These are phyloP conservation scores for Cladosporium sp. DNA, from an alignment of 2,329 filamentous ascomycete species.

Conservation along the genomic window DNA sequence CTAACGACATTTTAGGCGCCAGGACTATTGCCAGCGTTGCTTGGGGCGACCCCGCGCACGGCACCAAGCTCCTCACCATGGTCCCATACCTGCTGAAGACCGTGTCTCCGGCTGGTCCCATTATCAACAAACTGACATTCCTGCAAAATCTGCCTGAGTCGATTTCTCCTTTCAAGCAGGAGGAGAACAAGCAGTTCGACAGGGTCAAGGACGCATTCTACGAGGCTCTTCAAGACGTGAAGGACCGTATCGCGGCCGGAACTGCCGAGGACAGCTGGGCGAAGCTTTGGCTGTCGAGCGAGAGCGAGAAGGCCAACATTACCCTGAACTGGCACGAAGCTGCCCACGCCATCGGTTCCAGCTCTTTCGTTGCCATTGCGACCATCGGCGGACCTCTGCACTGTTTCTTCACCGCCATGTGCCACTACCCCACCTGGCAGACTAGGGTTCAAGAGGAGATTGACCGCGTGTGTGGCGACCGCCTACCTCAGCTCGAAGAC, in stretches of 20 bases:
- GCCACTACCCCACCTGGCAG: conserved; percentile 29
- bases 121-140: conserved; percentile 31
- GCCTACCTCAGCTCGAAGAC: conserved; percentile 26
- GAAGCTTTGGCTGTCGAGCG: conserved; percentile 24
- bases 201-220: conserved; percentile 29
- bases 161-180: conserved; percentile 28
- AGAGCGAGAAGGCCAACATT: conserved; percentile 23
- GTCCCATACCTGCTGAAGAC: conserved; percentile 30
- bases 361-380: conserved; percentile 30
- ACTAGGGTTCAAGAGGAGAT: conserved; percentile 26
- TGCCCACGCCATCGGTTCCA: conserved; percentile 29
- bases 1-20: conserved; percentile 12
- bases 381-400: conserved; percentile 30
- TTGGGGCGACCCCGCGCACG: conserved; percentile 30
- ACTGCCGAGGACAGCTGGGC: conserved; percentile 25
- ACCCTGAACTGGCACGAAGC: conserved; percentile 28
- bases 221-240: conserved; percentile 27
- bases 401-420: conserved; percentile 30
- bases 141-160: conserved; percentile 25
- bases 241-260: conserved; percentile 22
- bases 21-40: conserved; percentile 29
- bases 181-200: conserved; percentile 23
- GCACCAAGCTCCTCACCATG: conserved; percentile 29
- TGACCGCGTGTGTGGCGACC: conserved; percentile 28
- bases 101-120: conserved; percentile 28